A percentile compares a stretch with the other conserved stretches of the same genome.
Evolutionary conservation across 345 rosid genomes (phyloP).

Genomic region (Brassica napus): DNA sequence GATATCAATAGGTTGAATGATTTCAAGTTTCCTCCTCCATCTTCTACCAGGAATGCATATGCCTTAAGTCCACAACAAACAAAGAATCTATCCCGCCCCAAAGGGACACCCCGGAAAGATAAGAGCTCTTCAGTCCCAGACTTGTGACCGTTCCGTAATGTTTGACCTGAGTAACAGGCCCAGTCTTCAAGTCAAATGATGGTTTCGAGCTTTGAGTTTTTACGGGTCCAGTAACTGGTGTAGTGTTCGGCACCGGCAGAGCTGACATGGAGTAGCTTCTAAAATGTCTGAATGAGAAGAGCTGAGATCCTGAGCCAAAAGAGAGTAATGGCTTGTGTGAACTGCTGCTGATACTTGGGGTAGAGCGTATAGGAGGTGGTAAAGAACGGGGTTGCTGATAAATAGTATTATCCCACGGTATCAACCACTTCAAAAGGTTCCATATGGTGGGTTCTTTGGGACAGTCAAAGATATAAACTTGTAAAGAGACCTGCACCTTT

Average conservation of each 20-base stretch:
- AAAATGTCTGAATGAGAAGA: constrained; percentile 80
- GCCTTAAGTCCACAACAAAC: constrained; percentile 72
- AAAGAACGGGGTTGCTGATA: constrained; percentile 56
- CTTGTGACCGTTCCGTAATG: constrained; percentile 41
- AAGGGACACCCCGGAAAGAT: constrained; percentile 20
- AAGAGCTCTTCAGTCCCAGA: constrained; percentile 59
- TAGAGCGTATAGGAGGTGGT: too few species aligned
- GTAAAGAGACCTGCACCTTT: constrained; percentile 94
- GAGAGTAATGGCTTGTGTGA: constrained; percentile 54
- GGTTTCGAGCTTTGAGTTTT: constrained; percentile 75
- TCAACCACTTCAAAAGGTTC: constrained; percentile 89
- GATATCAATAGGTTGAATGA: too few species aligned
- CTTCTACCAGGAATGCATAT: too few species aligned
- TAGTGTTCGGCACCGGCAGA: constrained; percentile 64
- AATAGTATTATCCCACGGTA: constrained; percentile 73
- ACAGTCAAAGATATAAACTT: constrained; percentile 73
- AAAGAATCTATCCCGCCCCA: constrained; percentile 85
- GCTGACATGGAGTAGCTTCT: constrained; percentile 95
- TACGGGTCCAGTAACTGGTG: constrained; percentile 54
- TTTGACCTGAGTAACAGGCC: constrained; percentile 64
- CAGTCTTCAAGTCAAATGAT: constrained; percentile 73
- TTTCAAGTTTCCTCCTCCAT: too few species aligned
- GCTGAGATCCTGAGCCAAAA: constrained; percentile 78
- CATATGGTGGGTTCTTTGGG: constrained; percentile 77
- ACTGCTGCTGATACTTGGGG: too few species aligned